A percentile compares a stretch with the other conserved stretches of the same genome.
Conservation (phyloP, 176 grass and related monocot genomes). For the Phragmites australis region DNA sequence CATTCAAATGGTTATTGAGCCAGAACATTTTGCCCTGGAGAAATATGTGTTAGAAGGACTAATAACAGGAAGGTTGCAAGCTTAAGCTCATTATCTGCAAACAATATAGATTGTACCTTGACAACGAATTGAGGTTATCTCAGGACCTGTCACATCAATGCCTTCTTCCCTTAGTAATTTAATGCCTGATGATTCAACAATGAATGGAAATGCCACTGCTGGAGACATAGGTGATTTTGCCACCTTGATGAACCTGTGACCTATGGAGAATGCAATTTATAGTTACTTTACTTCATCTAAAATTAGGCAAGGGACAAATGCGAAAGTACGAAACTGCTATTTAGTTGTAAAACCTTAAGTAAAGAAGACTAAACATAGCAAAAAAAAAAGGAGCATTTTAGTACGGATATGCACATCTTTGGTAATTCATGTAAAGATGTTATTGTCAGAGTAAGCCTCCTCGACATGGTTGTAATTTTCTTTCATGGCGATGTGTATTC, state of each 20-base stretch:
- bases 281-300: neutral
- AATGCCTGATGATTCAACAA: conserved; percentile 76
- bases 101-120: conserved; percentile 53
- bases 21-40: conserved; percentile 74
- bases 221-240: conserved; percentile 91
- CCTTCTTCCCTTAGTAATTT: conserved; percentile 65
- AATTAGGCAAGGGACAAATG: neutral
- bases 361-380: neutral
- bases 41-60: conserved; percentile 36
- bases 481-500: neutral
- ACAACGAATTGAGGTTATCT: conserved; percentile 72
- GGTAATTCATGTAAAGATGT: neutral
- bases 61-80: conserved; percentile 5
- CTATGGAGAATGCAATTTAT: conserved; percentile 39
- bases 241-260: conserved; percentile 85
- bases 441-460: conserved; percentile 18
- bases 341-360: neutral
- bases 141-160: conserved; percentile 59
- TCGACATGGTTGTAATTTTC: neutral
- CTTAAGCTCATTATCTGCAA: neutral
- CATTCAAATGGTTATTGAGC: conserved; percentile 34
- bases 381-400: neutral
- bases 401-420: neutral
- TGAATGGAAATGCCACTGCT: conserved; percentile 79
- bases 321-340: neutral